These are phyloP conservation scores for Carex parvula DNA, from an alignment of 176 grass and related monocot genomes.

Conservation along the genomic window DNA sequence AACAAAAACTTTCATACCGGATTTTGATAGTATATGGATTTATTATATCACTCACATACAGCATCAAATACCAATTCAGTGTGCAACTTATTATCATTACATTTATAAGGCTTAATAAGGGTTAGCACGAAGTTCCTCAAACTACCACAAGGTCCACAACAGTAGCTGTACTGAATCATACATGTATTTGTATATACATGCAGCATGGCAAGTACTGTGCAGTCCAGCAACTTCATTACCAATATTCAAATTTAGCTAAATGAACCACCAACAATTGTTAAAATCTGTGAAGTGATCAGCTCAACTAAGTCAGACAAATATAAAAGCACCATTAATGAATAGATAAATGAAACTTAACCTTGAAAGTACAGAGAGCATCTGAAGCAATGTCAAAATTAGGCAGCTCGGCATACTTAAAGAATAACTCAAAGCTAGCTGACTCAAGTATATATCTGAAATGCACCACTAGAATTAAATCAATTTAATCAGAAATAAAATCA, in stretches of 20 bases:
- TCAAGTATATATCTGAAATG: conserved; percentile 99
- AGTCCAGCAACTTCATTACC: background rate
- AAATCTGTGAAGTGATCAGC: background rate
- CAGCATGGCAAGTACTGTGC: background rate
- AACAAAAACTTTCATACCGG: background rate
- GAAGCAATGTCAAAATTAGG: conserved; percentile 99
- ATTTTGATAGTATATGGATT: background rate
- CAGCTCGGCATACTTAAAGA: conserved; percentile 97
- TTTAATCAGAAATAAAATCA: background rate
- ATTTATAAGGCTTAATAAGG: background rate
- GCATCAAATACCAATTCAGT: background rate
- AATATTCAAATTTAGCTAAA: conserved; percentile 1
- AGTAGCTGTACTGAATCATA: background rate
- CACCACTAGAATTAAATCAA: conserved; percentile 79
- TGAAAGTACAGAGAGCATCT: conserved; percentile 98
- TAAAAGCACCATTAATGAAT: background rate
- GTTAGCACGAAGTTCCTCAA: background rate
- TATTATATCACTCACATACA: background rate
- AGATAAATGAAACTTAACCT: conserved; percentile 44
- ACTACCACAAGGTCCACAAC: background rate
- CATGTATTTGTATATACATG: background rate
- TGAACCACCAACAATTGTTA: too few species aligned
- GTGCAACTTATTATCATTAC: background rate
- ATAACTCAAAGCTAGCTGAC: conserved; percentile 94
- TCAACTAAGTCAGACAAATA: background rate